These are phyloP conservation scores for Kurtzmaniella cleridarum DNA, from an alignment of 805 yeast species.

Conservation along the genomic window DNA sequence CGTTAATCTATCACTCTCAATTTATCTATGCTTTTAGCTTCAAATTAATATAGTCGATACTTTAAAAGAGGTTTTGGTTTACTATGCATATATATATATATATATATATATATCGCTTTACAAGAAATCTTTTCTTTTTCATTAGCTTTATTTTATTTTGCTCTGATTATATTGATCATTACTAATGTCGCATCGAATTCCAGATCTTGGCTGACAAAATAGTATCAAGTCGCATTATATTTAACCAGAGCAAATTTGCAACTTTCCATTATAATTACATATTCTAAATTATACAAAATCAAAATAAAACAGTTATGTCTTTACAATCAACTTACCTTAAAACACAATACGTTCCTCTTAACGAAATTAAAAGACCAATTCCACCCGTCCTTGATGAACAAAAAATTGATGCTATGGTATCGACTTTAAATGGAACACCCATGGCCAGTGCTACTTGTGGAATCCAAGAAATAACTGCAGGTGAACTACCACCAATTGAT, in stretches of 20 bases:
- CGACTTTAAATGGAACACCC: constrained; percentile 61
- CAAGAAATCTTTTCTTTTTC: too few relatives aligned
- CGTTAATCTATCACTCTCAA: too few relatives aligned
- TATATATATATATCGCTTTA: too few relatives aligned
- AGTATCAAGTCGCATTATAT: too few relatives aligned
- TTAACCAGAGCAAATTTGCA: too few relatives aligned
- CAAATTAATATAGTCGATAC: too few relatives aligned
- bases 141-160: too few relatives aligned
- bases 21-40: too few relatives aligned
- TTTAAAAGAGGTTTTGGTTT: too few relatives aligned
- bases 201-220: not conserved
- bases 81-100: too few relatives aligned
- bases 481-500: constrained; percentile 80
- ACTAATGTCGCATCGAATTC: not conserved
- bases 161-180: too few relatives aligned
- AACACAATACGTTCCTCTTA: constrained; percentile 57
- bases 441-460: constrained; percentile 59
- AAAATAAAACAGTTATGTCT: constrained; percentile 41
- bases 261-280: not conserved
- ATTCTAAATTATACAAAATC: not conserved
- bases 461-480: constrained; percentile 43
- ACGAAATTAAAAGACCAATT: constrained; percentile 71
- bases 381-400: constrained; percentile 74
- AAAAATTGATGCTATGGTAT: constrained; percentile 76
- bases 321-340: constrained; percentile 58